Base-by-base conservation (phyloP, 2,329 filamentous ascomycete species). In the Elsinoe fawcettii region DNA sequence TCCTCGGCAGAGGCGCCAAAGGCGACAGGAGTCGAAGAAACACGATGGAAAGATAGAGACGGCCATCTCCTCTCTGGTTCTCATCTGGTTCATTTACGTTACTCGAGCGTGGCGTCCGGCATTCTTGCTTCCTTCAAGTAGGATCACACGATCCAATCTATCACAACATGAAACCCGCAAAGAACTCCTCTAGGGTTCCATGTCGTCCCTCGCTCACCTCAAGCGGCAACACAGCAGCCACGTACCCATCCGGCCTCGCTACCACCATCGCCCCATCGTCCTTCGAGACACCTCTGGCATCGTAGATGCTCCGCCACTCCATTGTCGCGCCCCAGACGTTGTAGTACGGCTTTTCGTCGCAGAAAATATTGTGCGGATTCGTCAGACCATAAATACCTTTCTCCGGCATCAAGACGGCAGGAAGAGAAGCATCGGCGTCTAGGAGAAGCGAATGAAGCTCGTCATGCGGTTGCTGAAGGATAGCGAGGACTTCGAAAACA, bases 211-310 rank as follows among this genome's bases (percentile, higher is more conserved):
- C 51, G 14, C 62, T 60, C 25, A 62, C 59, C 22, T 57, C 59
- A 25, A 71, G 49, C 9, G 67, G 67, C 54, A 67, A 49, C 7
- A 70, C 64, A 55, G 63, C 66, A 59, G 63, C 65, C 37, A 88
- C 78, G 68, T 88, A 84, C 65, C 86, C 83, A 71, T 89, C 86
- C 2, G 86, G 86, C 51, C 86, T 69, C 1, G 84, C 72, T 1
- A 84, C 71, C 0, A 86, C 77, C 3, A 83, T 70, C 60, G 80
- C 82, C 0, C 85, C 85, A 18, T 69, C 68, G 55, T 77, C 71
- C 16, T 62, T 66, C 61, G 82, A 75, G 1, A 89, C 73, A 0
- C 83, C 85, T 58, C 83, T 85, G 2, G 75, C 75, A 57, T 77
- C 71, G 63, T 87, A 79, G 20, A 75, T 71, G 56, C 75, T 67